Base-by-base conservation (phyloP, 495 filamentous ascomycete genomes). In the Tuber calosporum region DNA sequence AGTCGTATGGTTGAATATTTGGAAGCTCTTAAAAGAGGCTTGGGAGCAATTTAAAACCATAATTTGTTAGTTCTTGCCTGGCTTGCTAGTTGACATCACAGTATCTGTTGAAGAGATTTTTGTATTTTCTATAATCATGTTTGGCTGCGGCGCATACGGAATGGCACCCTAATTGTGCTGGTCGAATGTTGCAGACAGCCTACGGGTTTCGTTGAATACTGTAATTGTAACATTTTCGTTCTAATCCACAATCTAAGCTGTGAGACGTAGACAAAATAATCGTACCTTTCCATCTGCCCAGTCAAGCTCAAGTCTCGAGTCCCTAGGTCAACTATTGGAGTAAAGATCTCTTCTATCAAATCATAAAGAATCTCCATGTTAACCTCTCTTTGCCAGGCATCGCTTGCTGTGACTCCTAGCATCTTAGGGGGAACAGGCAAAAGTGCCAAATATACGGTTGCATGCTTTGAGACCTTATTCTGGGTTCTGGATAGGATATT, bases 201-300 rank as follows among this genome's bases (percentile, higher is more conserved):
- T 34, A 72, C 26, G 15, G 15, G 26, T 67, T 72, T 22, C 41
- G n/a, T 48, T 71, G 40, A n/a, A 71, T 40, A 45, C 22, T n/a
- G 20, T 69, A 22, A 69, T 34, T 9, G 22, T 69, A 3, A 43
- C 40, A 48, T 70, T 70, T 34, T 45, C n/a, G 6, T 20, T 20
- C 38, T 48, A 30, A 40, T 70, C 69, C n/a, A 17, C 41, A 48
- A 70, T 70, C 69, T n/a, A 70, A 48, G 69, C 69, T 8, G 7
- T 9, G 5, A 69, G 36, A 19, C 5, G 41, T 42, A 19, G 68
- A 42, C 43, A 69, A 43, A 20, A 69, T 38, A 42, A 22, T 11
- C 17, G 39, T 3, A n/a, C 9, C 34, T 69, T 41, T 40, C 39
- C 20, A 38, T 69, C 68, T 3, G 2, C 38, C 30, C 17, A 69